phyloP scores from a whole-genome alignment of 1,139 yeast genomes.

The Suhomyces terraborum region DNA sequence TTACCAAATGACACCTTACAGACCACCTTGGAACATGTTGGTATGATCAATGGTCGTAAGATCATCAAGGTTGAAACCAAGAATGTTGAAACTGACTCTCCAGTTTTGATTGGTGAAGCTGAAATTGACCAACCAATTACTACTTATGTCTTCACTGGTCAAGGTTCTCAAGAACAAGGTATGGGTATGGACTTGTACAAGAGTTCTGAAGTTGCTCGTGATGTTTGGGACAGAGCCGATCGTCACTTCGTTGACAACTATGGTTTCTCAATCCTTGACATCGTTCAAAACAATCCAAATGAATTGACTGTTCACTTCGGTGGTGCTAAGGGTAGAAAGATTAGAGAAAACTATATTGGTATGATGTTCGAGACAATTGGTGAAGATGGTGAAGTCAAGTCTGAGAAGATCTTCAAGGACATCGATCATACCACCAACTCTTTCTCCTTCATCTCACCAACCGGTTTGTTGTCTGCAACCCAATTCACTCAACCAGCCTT shows the following conservation, averaged over 20 bases:
- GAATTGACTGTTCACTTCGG: constrained; percentile 96
- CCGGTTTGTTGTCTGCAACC: constrained; percentile 95
- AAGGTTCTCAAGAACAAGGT: constrained; percentile 99
- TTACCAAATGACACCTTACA: constrained; percentile 90
- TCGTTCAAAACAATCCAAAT: constrained; percentile 93
- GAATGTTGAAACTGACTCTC: constrained; percentile 73
- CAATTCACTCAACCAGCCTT: constrained; percentile 99
- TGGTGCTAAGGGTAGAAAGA: constrained; percentile 95
- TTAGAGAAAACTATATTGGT: constrained; percentile 89
- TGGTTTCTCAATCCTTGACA: constrained; percentile 95
- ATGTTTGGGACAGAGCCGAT: constrained; percentile 98
- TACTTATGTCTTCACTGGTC: constrained; percentile 97
- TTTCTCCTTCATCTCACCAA: constrained; percentile 86
- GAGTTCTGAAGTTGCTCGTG: constrained; percentile 86
- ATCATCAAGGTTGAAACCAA: constrained; percentile 88
- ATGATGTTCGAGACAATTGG: constrained; percentile 98
- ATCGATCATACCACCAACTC: constrained; percentile 81
- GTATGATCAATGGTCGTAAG: constrained; percentile 99
- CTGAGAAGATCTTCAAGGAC: constrained; percentile 94
- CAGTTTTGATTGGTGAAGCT: constrained; percentile 91
- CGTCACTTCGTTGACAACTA: constrained; percentile 87
- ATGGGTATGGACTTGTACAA: constrained; percentile 99
- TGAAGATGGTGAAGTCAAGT: constrained; percentile 77
- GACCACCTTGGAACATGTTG: constrained; percentile 90
- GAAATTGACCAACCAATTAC: constrained; percentile 98